Base-by-base conservation (phyloP, 495 filamentous ascomycete species). In the Daldinia loculata region DNA sequence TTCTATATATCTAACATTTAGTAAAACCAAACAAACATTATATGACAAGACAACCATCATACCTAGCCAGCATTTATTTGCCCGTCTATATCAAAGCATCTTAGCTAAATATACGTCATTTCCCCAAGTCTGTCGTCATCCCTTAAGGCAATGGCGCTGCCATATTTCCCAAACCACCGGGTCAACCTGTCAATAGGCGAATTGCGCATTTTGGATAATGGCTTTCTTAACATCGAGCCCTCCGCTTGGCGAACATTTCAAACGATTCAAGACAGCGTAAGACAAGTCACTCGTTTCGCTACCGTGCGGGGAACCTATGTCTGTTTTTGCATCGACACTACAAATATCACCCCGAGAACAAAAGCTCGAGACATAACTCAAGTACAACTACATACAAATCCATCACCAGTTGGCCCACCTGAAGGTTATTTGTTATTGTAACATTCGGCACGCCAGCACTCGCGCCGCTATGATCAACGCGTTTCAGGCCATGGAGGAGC, bases 351-450 rank as follows among this genome's bases (percentile, higher is more conserved):
- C 11, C 51, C 1, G 9, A 27, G 1, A 30, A 26, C 34, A 19
- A 57, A 50, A 38, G 39, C 62, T 15, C 52, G 62, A 17, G 19
- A 65, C 24, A 27, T 65, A 15, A 15, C 62, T 65, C 3, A 36
- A 32, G 6, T 7, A 24, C 5, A 57, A 57, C 27, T 65, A 65
- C 52, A 27, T 8, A 12, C 2, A 36, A 1, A 4, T 4, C 2
- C 12, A 65, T n/a, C 26, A 52, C 1, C 19, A 26, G 7, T n/a
- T 65, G 14, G 29, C 14, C 11, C 26, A 15, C 17, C 30, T 65
- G 39, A 7, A 48, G 5, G 4, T 34, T 15, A 22, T 65, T 17
- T 27, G 52, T 1, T 65, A 65, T 45, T 56, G 32, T 26, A 11
- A 65, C 17, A 19, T 65, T 4, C 4, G 1, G 9, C 29, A 65